Base-by-base conservation (phyloP, 495 filamentous ascomycete genomes). In the Podospora australis region DNA sequence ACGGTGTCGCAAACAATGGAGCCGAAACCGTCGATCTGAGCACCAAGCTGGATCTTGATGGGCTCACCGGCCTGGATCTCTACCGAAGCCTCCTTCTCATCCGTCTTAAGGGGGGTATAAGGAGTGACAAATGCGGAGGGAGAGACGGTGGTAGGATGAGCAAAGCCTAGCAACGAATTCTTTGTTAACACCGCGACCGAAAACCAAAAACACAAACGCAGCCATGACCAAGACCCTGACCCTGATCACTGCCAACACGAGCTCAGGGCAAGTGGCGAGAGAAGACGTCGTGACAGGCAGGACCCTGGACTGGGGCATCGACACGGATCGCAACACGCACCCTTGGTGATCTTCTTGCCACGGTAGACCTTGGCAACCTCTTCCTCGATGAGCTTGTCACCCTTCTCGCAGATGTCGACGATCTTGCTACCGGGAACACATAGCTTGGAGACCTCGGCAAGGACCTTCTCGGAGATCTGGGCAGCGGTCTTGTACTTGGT, bases 401-500 rank as follows among this genome's bases (percentile, higher is more conserved):
- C 92, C 70, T 88, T 81, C 74, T 96, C 82, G 75, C 92, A 98
- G 67, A 97, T 77, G 57, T 84, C 81, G 45, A 96, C 76, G 50
- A 97, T 88, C 72, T 92, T 96, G 68, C 81, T 83, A 59, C 88
- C 92, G 54, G 92, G 85, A 40, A 83, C 65, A 58, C 88, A 92
- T 71, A 81, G 79, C 80, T 88, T 75, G 34, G 75, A 75, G 50
- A 98, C 90, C 51, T 84, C 82, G 50, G 90, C 87, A 32, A 98
- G 81, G 51, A 94, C 90, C 71, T 88, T 92, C 65, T 96, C 87
- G 29, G 92, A 92, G 70, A 98, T 97, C 58, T 81, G 76, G 41
- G 87, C 92, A 30, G 92, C 94, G 53, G 84, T 88, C 78, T 95
- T 97, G 77, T 98, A 98, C 76, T 97, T 98, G 66, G 94, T 96